Base-by-base conservation (phyloP, 306 rosid species). In the Sechiopsis laciniata region DNA sequence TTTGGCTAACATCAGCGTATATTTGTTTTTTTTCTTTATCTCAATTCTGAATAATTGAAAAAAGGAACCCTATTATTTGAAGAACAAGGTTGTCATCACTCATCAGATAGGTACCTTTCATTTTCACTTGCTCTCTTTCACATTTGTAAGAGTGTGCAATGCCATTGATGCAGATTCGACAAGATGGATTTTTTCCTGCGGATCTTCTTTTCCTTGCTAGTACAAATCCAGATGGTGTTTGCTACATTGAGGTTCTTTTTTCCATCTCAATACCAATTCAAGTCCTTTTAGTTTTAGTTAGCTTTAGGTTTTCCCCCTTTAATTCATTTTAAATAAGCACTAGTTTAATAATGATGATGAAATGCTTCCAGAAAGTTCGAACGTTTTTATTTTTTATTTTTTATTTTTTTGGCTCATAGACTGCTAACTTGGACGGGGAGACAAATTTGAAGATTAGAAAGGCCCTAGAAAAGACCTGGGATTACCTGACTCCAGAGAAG, bases 361-460 rank as follows among this genome's bases (percentile, higher is more conserved):
- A 71, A 52, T 40, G 59, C 55, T 29, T 22, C 29, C 51, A 54
- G 51, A 15, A 37, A 72, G 65, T 55, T 19, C 46, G 53, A 50
- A 29, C 17, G 7, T 48, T 45, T 21, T 48, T 1, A 4, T 42
- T 58, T 77, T 75, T 72, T 21, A n/a, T 17, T 21, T 42, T 58
- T 77, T 75, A 69, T 21, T n/a, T 17, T 21, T 73, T 74, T 77
- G 62, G 77, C 50, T 81, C 62, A 62, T 81, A 92, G 97, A 92
- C 97, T 73, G 96, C 97, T 77, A 89, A 92, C 85, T 84, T 92
- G 87, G 97, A 92, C 17, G 97, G 97, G 82, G 97, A 92, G 87
- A 92, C 97, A 35, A 92, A 92, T 84, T 88, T 92, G 81, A 92
- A 92, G 85, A 92, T 92, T 68, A 81, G 97, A 75, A 92, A 92